phyloP scores from a whole-genome alignment of 1,284 basidiomycete species.

The Melanopsichium pennsylvanicum region DNA sequence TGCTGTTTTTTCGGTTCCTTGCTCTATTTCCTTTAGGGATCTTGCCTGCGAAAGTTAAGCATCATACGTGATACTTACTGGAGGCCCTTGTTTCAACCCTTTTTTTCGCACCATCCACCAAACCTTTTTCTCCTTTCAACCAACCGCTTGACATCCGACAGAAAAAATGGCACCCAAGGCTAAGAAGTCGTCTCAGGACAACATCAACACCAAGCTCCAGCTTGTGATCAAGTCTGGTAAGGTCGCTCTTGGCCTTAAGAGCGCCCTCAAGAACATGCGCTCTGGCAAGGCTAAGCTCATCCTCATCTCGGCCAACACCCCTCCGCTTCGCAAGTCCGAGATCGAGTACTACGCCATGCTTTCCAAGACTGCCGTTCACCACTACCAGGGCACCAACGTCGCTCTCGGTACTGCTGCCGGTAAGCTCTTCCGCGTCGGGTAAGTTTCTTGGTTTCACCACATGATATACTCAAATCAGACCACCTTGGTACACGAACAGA shows the following conservation, averaged over 20 bases:
- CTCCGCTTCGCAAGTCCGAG: slow-evolving; percentile 98
- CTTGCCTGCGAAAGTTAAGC: slow-evolving; percentile 54
- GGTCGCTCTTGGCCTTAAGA: slow-evolving; percentile 64
- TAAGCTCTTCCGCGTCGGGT: slow-evolving; percentile 99
- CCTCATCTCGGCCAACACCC: slow-evolving; percentile 98
- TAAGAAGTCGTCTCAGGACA: slow-evolving; percentile 77
- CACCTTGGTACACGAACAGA: neutral
- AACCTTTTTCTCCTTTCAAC: neutral
- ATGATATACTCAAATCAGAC: neutral
- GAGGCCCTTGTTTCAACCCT: slow-evolving; percentile 35
- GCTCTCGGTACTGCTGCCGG: slow-evolving; percentile 98
- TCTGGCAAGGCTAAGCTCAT: slow-evolving; percentile 99
- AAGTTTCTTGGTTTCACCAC: slow-evolving; percentile 66
- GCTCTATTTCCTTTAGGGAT: slow-evolving; percentile 25
- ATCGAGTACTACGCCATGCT: slow-evolving; percentile 99
- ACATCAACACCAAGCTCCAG: slow-evolving; percentile 91
- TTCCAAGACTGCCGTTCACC: slow-evolving; percentile 91
- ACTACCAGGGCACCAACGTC: slow-evolving; percentile 92
- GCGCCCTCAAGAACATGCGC: slow-evolving; percentile 95
- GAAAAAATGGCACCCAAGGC: slow-evolving; percentile 90
- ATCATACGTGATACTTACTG: slow-evolving; percentile 53
- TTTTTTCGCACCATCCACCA: slow-evolving; percentile 5
- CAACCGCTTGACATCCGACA: slow-evolving; percentile 20
- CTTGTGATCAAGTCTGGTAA: slow-evolving; percentile 92
- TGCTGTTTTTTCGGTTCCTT: slow-evolving; percentile 14